A percentile compares a stretch with the other conserved stretches of the same genome.
These are phyloP conservation scores for Stygiomarasmius scandens DNA, from an alignment of 1,284 basidiomycete genomes.

Conservation along the genomic window DNA sequence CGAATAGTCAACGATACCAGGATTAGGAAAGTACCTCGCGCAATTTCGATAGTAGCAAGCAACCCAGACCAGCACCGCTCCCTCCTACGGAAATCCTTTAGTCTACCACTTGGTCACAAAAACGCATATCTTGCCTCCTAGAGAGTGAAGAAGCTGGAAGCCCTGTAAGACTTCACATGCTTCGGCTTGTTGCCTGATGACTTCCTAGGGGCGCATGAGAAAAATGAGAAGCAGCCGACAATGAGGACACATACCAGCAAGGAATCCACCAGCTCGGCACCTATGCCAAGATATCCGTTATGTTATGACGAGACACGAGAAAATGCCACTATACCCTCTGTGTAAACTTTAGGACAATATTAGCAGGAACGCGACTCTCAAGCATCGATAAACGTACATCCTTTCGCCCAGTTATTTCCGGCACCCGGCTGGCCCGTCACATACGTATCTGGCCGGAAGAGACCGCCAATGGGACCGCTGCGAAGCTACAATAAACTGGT, in stretches of 20 bases:
- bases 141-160: constrained; percentile 91
- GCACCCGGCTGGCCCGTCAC: constrained; percentile 76
- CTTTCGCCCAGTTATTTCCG: constrained; percentile 94
- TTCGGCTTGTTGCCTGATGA: constrained; percentile 77
- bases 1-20: background rate
- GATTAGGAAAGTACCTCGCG: constrained; percentile 61
- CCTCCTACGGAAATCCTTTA: constrained; percentile 49
- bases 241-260: constrained; percentile 58
- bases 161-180: constrained; percentile 88
- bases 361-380: constrained; percentile 7
- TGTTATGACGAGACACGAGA: background rate
- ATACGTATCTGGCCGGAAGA: constrained; percentile 92
- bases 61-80: constrained; percentile 87
- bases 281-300: constrained; percentile 37
- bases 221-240: background rate
- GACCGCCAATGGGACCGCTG: constrained; percentile 66
- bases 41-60: constrained; percentile 81
- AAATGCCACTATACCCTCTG: constrained; percentile 61
- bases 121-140: constrained; percentile 57
- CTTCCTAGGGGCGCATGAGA: constrained; percentile 48
- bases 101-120: background rate
- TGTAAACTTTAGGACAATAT: constrained; percentile 63
- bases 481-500: constrained; percentile 48
- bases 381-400: constrained; percentile 56
- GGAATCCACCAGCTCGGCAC: constrained; percentile 89